A percentile compares a stretch with the other conserved stretches of the same genome.
These are phyloP conservation scores for Leersia perrieri DNA, from an alignment of 176 grass and related monocot species.

Conservation along the genomic window DNA sequence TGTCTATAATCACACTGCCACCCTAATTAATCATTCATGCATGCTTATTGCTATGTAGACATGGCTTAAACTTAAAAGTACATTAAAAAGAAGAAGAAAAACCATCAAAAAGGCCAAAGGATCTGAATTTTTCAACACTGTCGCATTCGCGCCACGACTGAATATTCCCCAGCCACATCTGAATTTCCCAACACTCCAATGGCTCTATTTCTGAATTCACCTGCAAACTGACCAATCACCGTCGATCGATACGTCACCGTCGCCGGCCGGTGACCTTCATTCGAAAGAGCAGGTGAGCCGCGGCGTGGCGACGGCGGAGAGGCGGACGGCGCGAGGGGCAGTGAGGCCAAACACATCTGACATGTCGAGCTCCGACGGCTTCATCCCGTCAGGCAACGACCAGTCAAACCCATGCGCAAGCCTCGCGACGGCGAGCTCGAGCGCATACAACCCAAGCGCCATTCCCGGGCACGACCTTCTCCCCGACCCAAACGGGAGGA, in stretches of 20 bases:
- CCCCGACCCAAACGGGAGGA: conserved; percentile 84
- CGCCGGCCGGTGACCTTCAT: not conserved
- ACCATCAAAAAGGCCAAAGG: not conserved
- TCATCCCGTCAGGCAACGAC: conserved; percentile 69
- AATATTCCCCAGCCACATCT: too few species aligned
- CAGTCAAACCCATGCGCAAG: conserved; percentile 76
- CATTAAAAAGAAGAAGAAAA: not conserved
- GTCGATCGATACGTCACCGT: not conserved
- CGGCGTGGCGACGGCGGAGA: conserved; percentile 62
- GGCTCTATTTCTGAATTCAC: too few species aligned
- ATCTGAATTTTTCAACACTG: not conserved
- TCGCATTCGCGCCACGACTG: too few species aligned
- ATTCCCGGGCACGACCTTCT: conserved; percentile 74
- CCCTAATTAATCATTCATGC: not conserved
- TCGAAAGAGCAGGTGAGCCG: conserved; percentile 51
- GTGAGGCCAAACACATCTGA: conserved; percentile 83
- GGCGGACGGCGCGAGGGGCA: conserved; percentile 63
- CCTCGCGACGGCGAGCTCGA: conserved; percentile 70
- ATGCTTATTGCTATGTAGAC: conserved; percentile 28
- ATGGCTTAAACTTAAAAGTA: not conserved
- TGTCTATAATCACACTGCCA: not conserved
- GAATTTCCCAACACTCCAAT: not conserved
- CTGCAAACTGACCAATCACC: not conserved
- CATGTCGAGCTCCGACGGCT: conserved; percentile 88
- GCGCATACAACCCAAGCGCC: conserved; percentile 58